Percentiles rank a stretch among this genome's conserved stretches.
phyloP scores from a whole-genome alignment of 2,329 filamentous ascomycete species.

The Epichloe sp. region DNA sequence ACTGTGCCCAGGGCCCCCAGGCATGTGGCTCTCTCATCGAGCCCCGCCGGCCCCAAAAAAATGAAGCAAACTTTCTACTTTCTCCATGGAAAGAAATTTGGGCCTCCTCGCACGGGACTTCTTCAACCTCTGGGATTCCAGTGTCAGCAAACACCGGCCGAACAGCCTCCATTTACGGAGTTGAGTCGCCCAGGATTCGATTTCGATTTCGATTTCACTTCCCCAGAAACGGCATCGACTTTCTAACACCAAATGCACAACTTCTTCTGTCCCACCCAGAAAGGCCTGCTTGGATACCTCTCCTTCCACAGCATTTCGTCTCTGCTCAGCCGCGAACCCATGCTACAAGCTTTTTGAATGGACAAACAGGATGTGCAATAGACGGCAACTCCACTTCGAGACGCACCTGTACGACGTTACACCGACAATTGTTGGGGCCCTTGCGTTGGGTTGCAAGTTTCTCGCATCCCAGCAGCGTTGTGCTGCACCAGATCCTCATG shows the following conservation, averaged over 20 bases:
- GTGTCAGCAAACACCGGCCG: background rate
- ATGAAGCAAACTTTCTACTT: background rate
- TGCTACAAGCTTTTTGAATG: conserved; percentile 1
- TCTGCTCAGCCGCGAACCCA: conserved; percentile 7
- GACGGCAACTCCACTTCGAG: conserved; percentile 1
- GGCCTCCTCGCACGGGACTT: background rate
- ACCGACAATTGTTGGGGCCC: conserved; percentile 5
- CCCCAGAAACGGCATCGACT: background rate
- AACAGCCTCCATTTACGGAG: background rate
- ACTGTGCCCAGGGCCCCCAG: too few relatives aligned
- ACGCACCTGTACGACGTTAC: conserved; percentile 2
- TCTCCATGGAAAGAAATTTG: background rate
- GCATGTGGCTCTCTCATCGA: background rate
- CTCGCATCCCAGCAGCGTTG: background rate
- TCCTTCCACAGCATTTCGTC: conserved; percentile 12
- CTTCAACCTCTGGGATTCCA: background rate
- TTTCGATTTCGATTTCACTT: too few relatives aligned
- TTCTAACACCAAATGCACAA: background rate
- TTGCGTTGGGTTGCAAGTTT: background rate
- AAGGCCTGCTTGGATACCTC: background rate
- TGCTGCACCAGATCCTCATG: background rate
- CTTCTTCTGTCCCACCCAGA: background rate
- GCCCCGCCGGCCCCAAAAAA: background rate
- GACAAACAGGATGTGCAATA: conserved; percentile 3
- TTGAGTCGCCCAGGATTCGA: background rate